Base-by-base conservation (phyloP, 129 eudicot species). In the Cynara cardunculus region DNA sequence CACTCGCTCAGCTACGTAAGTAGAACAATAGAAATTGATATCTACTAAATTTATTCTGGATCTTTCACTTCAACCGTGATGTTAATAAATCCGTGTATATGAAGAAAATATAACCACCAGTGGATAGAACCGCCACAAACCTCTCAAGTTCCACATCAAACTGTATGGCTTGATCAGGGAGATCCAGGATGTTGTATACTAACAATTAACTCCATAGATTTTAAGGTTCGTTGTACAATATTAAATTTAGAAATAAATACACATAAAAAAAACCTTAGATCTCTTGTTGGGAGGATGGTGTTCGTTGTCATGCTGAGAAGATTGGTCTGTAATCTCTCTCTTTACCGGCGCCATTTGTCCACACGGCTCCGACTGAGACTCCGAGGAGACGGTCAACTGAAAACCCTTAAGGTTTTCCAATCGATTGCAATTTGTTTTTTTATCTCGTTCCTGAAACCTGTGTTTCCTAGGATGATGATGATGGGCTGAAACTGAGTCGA, bases 241-340 rank as follows among this genome's bases (percentile, higher is more conserved):
- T 18, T 7, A 22, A 44, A 13, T 49, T 13, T 21, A 71, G 59
- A 49, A 31, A 61, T 21, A 69, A 28, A 71, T 22, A 53, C 4
- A 64, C 65, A 75, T 25, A 27, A 85, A 72, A 66, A 69, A 76
- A 41, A 88, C 87, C 89, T 88, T 94, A 72, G 88, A 86, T 68
- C 98, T 90, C 88, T 94, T 94, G 73, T 84, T 72, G 65, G 89
- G 85, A 69, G 81, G 89, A 18, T 73, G 87, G 13, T 88, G 89
- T 32, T 83, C 82, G 59, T 86, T 84, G 83, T 89, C 87, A 11
- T 74, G 32, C 22, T 69, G 69, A 56, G 82, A 22, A 76, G 78
- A 61, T 59, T 77, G 82, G 27, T 83, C 86, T 8, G 77, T 62
- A 46, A 83, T 77, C 61, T 94, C 97, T 25, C 82, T 71, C 79